phyloP scores from a whole-genome alignment of 1,284 basidiomycete genomes.

The Ustilago sp. region DNA sequence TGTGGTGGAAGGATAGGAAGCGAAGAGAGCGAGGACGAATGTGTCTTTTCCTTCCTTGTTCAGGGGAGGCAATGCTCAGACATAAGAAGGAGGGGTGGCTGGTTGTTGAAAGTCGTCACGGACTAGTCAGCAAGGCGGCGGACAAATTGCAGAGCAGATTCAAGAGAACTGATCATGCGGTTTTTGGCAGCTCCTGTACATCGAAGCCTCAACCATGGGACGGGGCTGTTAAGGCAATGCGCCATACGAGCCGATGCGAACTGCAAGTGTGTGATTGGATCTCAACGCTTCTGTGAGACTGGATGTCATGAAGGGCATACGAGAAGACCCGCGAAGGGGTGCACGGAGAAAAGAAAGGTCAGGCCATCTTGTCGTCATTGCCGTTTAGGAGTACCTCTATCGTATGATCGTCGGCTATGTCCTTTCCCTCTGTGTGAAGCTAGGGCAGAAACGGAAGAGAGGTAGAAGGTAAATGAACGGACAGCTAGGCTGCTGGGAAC shows the following conservation, averaged over 20 bases:
- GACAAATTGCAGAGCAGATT: too few species aligned
- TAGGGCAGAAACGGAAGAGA: neutral
- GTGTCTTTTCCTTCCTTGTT: neutral
- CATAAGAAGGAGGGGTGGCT: neutral
- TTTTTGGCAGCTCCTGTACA: conserved; percentile 10
- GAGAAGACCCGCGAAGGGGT: neutral
- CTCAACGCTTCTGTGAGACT: neutral
- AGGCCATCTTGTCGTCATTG: neutral
- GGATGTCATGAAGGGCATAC: neutral
- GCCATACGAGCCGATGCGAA: conserved; percentile 21
- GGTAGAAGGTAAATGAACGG: neutral
- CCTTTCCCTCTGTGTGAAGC: neutral
- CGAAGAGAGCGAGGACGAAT: neutral
- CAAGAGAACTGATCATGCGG: too few species aligned
- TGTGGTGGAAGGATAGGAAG: conserved; percentile 31
- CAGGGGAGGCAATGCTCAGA: neutral
- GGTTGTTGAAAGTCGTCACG: conserved; percentile 13
- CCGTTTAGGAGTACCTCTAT: neutral
- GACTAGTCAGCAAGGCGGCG: neutral
- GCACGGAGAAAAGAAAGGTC: neutral
- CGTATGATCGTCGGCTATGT: neutral
- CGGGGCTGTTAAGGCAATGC: conserved; percentile 5
- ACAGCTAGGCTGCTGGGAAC: neutral
- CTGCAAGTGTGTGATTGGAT: conserved; percentile 7
- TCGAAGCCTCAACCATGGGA: neutral